Conservation (phyloP, 2,329 filamentous ascomycete genomes). For the Ophiostoma ips region DNA sequence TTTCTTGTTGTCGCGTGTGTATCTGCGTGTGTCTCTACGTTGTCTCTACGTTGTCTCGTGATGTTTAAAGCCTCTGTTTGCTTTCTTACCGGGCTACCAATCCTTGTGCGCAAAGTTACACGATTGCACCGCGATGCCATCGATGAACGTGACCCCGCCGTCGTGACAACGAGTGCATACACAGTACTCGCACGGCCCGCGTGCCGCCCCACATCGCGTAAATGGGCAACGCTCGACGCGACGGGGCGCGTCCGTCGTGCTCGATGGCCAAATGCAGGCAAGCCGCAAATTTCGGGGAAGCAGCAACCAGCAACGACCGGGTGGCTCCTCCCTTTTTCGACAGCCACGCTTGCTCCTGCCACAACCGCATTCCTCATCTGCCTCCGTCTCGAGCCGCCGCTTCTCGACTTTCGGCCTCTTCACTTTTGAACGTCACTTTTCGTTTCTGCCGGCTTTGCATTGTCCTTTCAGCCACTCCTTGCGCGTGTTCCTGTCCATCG, state of each 20-base stretch:
- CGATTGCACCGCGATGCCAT: background rate
- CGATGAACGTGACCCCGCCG: no score
- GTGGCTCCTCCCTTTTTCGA: conserved; percentile 5
- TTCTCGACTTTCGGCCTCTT: background rate
- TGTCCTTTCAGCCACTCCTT: no score
- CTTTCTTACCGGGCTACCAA: no score
- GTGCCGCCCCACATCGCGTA: conserved; percentile 9
- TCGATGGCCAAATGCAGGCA: background rate
- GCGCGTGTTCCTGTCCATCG: no score
- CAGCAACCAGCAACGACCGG: background rate
- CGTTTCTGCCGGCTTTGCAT: background rate
- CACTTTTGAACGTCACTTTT: background rate
- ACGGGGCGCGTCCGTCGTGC: conserved; percentile 4
- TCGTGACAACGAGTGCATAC: background rate
- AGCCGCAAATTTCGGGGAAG: conserved; percentile 3
- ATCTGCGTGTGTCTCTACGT: no score
- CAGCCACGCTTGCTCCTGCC: conserved; percentile 4
- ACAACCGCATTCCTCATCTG: background rate
- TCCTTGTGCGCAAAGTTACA: background rate
- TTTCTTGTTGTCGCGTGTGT: no score
- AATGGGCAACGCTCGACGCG: conserved; percentile 9
- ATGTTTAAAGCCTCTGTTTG: no score
- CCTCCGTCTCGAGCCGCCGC: background rate
- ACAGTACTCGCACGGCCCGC: background rate
- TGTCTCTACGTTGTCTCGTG: no score